Conservation (phyloP, 2,329 filamentous ascomycete species). For the Pseudogymnoascus sp. region DNA sequence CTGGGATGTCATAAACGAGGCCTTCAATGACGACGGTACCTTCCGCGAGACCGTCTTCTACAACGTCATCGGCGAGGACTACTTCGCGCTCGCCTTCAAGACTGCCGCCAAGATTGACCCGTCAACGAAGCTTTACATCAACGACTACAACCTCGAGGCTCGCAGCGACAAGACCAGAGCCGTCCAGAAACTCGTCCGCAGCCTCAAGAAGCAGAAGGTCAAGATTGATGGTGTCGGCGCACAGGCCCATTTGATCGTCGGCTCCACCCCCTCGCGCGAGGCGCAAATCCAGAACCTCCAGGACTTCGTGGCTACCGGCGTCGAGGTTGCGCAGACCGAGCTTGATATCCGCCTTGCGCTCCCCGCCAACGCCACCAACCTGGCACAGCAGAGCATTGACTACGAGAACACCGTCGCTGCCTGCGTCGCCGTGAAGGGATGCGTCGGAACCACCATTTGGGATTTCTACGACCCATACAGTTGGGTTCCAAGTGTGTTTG, state of each 20-base stretch:
- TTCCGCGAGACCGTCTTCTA: conserved; percentile 48
- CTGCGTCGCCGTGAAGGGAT: conserved; percentile 21
- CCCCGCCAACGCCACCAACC: conserved; percentile 36
- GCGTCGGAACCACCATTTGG: conserved; percentile 27
- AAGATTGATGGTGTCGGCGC: conserved; percentile 57
- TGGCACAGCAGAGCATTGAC: conserved; percentile 40
- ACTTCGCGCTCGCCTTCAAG: conserved; percentile 44
- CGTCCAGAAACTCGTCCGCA: conserved; percentile 36
- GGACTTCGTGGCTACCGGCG: conserved; percentile 43
- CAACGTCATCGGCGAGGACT: conserved; percentile 34
- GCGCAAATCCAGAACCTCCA: conserved; percentile 40
- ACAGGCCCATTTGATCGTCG: conserved; percentile 54
- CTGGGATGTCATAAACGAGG: conserved; percentile 63
- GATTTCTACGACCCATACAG: conserved; percentile 28
- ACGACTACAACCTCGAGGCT: conserved; percentile 57
- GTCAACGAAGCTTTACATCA: conserved; percentile 53
- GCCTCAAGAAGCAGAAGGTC: conserved; percentile 41
- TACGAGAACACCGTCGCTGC: conserved; percentile 32
- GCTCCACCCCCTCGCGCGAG: conserved; percentile 40
- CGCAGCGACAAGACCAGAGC: conserved; percentile 40
- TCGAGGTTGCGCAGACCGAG: conserved; percentile 56
- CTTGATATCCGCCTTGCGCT: conserved; percentile 50
- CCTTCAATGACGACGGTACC: conserved; percentile 49
- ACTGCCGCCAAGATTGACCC: conserved; percentile 48
- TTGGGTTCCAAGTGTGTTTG: conserved; percentile 37